Conservation (phyloP, 2,329 filamentous ascomycete genomes). For the Sclerotinia sclerotiorum region DNA sequence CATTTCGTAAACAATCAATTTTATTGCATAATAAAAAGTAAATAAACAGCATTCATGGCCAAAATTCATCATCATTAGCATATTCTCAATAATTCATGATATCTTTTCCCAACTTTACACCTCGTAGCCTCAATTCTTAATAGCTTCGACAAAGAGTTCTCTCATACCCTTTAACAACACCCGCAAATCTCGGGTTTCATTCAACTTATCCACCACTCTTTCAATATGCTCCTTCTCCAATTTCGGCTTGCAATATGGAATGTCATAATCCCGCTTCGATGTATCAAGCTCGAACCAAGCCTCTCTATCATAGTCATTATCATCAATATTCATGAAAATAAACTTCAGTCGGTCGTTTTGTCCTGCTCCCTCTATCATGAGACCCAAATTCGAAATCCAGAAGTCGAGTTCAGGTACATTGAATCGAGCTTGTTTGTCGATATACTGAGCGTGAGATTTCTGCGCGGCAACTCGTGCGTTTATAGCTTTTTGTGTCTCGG, state of each 20-base stretch:
- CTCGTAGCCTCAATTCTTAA: slow-evolving; percentile 43
- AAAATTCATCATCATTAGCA: slow-evolving; percentile 3
- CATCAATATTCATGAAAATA: slow-evolving; percentile 81
- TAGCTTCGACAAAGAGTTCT: slow-evolving; percentile 69
- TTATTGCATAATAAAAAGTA: background rate
- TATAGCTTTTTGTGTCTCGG: slow-evolving; percentile 68
- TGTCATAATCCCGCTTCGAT: slow-evolving; percentile 77
- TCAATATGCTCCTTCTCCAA: slow-evolving; percentile 77
- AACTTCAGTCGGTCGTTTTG: slow-evolving; percentile 85
- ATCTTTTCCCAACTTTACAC: background rate
- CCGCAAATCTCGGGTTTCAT: slow-evolving; percentile 74
- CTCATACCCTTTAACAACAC: slow-evolving; percentile 79
- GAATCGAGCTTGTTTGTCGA: slow-evolving; percentile 81
- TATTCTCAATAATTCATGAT: background rate
- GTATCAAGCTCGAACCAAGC: slow-evolving; percentile 92
- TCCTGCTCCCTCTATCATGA: slow-evolving; percentile 87
- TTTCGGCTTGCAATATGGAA: slow-evolving; percentile 78
- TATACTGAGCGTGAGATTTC: slow-evolving; percentile 66
- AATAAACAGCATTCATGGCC: background rate
- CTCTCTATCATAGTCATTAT: slow-evolving; percentile 83
- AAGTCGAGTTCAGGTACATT: slow-evolving; percentile 94
- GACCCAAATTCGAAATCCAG: slow-evolving; percentile 87
- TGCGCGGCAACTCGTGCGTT: slow-evolving; percentile 69
- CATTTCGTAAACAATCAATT: background rate
- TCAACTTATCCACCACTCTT: slow-evolving; percentile 72